These are phyloP conservation scores for Neonectria faginata DNA, from an alignment of 2,329 filamentous ascomycete species.

Conservation along the genomic window DNA sequence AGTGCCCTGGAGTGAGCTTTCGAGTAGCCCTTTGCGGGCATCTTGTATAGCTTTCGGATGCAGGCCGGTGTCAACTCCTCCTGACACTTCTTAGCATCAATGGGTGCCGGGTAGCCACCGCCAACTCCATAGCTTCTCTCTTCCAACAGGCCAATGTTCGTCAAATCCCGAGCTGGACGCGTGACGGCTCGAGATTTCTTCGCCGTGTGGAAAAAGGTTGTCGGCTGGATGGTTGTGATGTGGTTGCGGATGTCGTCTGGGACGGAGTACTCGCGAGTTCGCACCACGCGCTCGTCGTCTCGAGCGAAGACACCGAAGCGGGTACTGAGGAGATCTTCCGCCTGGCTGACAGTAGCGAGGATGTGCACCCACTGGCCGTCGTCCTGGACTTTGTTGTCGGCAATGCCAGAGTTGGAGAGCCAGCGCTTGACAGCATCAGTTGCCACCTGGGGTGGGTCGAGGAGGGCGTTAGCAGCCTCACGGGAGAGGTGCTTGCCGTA, in stretches of 20 bases:
- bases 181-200: not conserved
- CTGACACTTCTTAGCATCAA: constrained; percentile 50
- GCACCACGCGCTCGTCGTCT: constrained; percentile 56
- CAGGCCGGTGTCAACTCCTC: constrained; percentile 57
- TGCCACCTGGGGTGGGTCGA: constrained; percentile 57
- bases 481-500: constrained; percentile 64
- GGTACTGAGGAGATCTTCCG: constrained; percentile 60
- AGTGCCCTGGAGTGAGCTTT: constrained; percentile 70
- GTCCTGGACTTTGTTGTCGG: constrained; percentile 50
- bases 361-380: constrained; percentile 57
- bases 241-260: constrained; percentile 48
- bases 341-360: constrained; percentile 53
- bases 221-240: constrained; percentile 63
- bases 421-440: constrained; percentile 57
- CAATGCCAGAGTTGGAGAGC: constrained; percentile 56
- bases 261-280: constrained; percentile 54
- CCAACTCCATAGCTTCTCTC: not conserved
- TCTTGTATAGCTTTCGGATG: constrained; percentile 58
- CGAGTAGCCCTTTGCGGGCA: constrained; percentile 58
- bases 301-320: constrained; percentile 55
- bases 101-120: not conserved
- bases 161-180: not conserved
- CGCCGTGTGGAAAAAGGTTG: constrained; percentile 49
- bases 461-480: constrained; percentile 61
- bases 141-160: not conserved